Percentiles rank a stretch among this genome's conserved stretches.
phyloP scores from a whole-genome alignment of 2,329 filamentous ascomycete genomes.

The Paraphaeosphaeria minitans region DNA sequence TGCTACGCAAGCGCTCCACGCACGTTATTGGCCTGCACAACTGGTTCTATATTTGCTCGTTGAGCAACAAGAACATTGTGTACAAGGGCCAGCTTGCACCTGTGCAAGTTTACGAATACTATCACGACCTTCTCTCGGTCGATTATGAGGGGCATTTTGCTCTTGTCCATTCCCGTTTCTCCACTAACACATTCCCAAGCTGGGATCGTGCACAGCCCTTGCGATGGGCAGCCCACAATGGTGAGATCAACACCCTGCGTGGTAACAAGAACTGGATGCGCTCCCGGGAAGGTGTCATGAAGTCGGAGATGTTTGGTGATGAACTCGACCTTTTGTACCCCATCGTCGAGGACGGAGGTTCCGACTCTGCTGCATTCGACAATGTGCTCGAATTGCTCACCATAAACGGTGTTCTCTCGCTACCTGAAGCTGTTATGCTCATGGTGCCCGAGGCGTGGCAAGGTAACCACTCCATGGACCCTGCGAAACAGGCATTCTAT shows the following conservation, averaged over 20 bases:
- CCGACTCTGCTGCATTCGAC: constrained; percentile 95
- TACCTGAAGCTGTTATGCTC: constrained; percentile 96
- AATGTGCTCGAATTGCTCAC: constrained; percentile 92
- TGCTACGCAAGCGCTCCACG: constrained; percentile 92
- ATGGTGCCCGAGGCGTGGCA: constrained; percentile 99
- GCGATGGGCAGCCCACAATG: constrained; percentile 96
- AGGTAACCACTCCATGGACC: constrained; percentile 88
- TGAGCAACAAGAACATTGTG: constrained; percentile 98
- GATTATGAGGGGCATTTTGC: constrained; percentile 98
- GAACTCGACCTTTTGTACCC: constrained; percentile 91
- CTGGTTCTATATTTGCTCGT: constrained; percentile 97
- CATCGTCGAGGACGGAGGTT: constrained; percentile 94
- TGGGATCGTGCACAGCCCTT: constrained; percentile 97
- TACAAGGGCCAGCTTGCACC: constrained; percentile 97
- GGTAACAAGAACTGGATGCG: constrained; percentile 99
- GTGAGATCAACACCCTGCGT: constrained; percentile 96
- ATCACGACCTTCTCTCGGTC: constrained; percentile 93
- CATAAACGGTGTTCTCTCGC: constrained; percentile 93
- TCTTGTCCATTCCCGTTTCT: constrained; percentile 95
- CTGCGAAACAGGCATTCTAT: constrained; percentile 95
- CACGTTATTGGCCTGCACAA: constrained; percentile 95
- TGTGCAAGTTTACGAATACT: constrained; percentile 96
- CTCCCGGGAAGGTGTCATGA: constrained; percentile 91
- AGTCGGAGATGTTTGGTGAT: constrained; percentile 88
- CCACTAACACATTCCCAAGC: constrained; percentile 96